Conservation (phyloP, 2,329 filamentous ascomycete species). For the Xylariaceae sp. region DNA sequence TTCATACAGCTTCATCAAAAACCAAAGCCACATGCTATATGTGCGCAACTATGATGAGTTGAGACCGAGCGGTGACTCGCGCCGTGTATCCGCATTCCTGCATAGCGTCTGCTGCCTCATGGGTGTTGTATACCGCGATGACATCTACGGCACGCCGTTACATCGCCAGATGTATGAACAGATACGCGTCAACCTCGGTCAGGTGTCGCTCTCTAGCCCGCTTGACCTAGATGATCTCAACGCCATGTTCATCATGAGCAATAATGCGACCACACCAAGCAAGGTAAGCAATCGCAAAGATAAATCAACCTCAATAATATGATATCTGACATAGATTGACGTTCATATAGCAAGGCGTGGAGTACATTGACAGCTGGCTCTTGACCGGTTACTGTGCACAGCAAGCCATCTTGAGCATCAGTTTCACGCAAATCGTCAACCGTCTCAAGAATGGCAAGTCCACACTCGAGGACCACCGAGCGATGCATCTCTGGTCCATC, state of each 20-base stretch:
- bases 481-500: constrained; percentile 35
- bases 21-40: constrained; percentile 30
- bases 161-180: constrained; percentile 39
- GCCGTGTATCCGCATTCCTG: constrained; percentile 36
- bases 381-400: constrained; percentile 39
- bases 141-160: constrained; percentile 28
- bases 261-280: constrained; percentile 30
- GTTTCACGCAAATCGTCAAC: constrained; percentile 38
- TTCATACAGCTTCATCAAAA: constrained; percentile 25
- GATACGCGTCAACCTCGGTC: constrained; percentile 35
- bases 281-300: constrained; percentile 20
- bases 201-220: constrained; percentile 37
- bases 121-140: constrained; percentile 33
- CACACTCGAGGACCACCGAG: constrained; percentile 32
- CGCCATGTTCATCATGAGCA: constrained; percentile 37
- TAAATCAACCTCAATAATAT: not conserved
- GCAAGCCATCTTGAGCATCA: constrained; percentile 40
- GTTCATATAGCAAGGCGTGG: constrained; percentile 27
- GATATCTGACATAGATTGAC: not conserved
- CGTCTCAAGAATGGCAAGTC: constrained; percentile 32
- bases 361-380: constrained; percentile 41
- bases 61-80: constrained; percentile 32
- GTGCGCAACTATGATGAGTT: constrained; percentile 27
- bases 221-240: constrained; percentile 39
- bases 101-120: constrained; percentile 38